Evolutionary conservation across 164 flowering plant species (phyloP), one percentile per base, ranked within the genome.

Genomic region (Magnolia sinica): DNA sequence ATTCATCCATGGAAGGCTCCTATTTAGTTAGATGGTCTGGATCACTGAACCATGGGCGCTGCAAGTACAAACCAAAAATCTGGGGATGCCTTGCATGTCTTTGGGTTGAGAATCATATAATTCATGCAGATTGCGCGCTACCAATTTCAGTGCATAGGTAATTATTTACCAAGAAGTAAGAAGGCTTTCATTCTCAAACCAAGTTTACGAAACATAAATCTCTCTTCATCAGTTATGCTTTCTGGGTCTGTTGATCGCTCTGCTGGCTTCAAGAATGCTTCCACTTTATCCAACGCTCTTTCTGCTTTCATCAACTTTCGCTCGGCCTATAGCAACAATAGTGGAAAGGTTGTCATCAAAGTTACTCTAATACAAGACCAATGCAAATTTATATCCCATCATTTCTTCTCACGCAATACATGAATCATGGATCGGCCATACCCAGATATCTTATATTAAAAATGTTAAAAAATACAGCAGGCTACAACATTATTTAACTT

Each of bases 121-220:
- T 55, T 10, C 13, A 7, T 55, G 61, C 61, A 10, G 61, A 11
- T 8, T 55, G 61, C 4, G 61, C 16, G 1, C 61, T 55, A 55
- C 18, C 13, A 55, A 55, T 55, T 55, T 10, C 50, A 27, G n/a
- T 4, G 68, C n/a, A 31, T 14, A 31, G 1, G 27, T 68, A 23
- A 37, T 31, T 24, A 68, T 6, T 83, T 90, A 94, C 99, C 99
- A 7, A 96, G 89, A 78, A 96, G 97, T 76, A 92, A 81, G 87
- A 88, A 92, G 51, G 98, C 97, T 82, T 92, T 94, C 99, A 92
- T 96, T 76, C 89, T 87, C 79, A 96, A 80, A 55, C 99, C 99
- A 75, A 96, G 89, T 85, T 94, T 96, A 65, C 97, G 92, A 76
- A 96, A 90, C 96, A 94, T 92, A 81, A 86, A 94, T 76, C 99